phyloP scores from a whole-genome alignment of 2,329 filamentous ascomycete species.

The Herpomyces periplanetae region DNA sequence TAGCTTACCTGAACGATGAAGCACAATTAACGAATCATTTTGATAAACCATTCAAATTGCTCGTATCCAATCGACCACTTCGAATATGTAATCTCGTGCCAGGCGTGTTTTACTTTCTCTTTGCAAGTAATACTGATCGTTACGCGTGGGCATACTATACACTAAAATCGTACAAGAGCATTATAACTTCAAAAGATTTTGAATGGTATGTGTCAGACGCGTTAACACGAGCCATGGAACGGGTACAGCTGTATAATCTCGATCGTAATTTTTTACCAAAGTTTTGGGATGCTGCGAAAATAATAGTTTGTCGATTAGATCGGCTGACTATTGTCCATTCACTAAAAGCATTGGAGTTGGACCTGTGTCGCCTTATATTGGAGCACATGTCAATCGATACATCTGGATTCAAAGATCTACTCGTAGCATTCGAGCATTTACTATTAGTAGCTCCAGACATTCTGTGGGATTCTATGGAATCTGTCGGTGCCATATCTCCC shows the following conservation, averaged over 20 bases:
- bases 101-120: slow-evolving; percentile 49
- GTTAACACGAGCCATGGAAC: slow-evolving; percentile 22
- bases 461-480: slow-evolving; percentile 67
- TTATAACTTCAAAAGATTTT: slow-evolving; percentile 30
- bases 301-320: slow-evolving; percentile 32
- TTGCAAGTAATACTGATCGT: slow-evolving; percentile 23
- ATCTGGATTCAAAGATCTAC: slow-evolving; percentile 20
- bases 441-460: slow-evolving; percentile 33
- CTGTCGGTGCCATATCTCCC: slow-evolving; percentile 37
- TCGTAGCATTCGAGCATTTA: slow-evolving; percentile 27
- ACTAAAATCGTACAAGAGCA: slow-evolving; percentile 22
- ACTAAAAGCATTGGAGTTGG: slow-evolving; percentile 35
- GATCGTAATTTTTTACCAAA: slow-evolving; percentile 17
- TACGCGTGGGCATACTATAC: slow-evolving; percentile 24
- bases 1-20: slow-evolving; percentile 24
- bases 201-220: slow-evolving; percentile 50
- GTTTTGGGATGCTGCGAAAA: slow-evolving; percentile 39
- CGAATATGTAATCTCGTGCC: slow-evolving; percentile 36
- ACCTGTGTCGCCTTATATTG: slow-evolving; percentile 18
- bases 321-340: slow-evolving; percentile 34
- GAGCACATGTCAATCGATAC: slow-evolving; percentile 22
- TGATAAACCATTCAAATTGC: slow-evolving; percentile 39
- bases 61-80: slow-evolving; percentile 38
- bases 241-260: slow-evolving; percentile 16
- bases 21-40: slow-evolving; percentile 18